These are phyloP conservation scores for Teratosphaeriaceae sp. DNA, from an alignment of 2,329 filamentous ascomycete genomes.

Conservation along the genomic window DNA sequence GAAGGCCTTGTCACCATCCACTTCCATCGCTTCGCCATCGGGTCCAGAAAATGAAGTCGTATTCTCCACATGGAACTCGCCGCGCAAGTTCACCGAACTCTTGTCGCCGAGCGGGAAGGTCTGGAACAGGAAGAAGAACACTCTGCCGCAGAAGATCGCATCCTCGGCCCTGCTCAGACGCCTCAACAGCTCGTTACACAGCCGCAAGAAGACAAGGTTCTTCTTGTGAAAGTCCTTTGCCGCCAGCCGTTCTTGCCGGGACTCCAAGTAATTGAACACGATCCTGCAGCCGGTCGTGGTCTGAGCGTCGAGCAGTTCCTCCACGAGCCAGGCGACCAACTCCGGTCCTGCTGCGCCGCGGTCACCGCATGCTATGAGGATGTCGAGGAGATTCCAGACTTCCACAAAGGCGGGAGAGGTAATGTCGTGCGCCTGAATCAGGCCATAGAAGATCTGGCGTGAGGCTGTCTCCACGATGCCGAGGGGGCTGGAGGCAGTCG, in stretches of 20 bases:
- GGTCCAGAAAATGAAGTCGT: conserved; percentile 69
- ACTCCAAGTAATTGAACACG: conserved; percentile 93
- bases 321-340: conserved; percentile 81
- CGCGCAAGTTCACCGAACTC: conserved; percentile 92
- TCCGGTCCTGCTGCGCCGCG: conserved; percentile 60
- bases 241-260: conserved; percentile 80
- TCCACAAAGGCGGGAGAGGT: conserved; percentile 70
- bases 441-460: conserved; percentile 65
- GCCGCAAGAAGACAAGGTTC: conserved; percentile 80
- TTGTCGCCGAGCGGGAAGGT: conserved; percentile 95
- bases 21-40: conserved; percentile 53
- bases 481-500: conserved; percentile 26
- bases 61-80: conserved; percentile 95
- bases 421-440: conserved; percentile 56
- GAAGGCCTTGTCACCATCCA: conserved; percentile 44
- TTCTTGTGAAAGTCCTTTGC: conserved; percentile 74
- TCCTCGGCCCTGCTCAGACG: conserved; percentile 93
- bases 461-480: conserved; percentile 77
- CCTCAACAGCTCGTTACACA: conserved; percentile 91
- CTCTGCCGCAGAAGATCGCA: conserved; percentile 91
- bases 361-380: conserved; percentile 77
- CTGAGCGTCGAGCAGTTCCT: conserved; percentile 93
- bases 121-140: conserved; percentile 98
- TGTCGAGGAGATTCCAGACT: conserved; percentile 90
- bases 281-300: conserved; percentile 85